Evolutionary conservation across 495 filamentous ascomycete species (phyloP).

Genomic region (Penicillium malachiteum): DNA sequence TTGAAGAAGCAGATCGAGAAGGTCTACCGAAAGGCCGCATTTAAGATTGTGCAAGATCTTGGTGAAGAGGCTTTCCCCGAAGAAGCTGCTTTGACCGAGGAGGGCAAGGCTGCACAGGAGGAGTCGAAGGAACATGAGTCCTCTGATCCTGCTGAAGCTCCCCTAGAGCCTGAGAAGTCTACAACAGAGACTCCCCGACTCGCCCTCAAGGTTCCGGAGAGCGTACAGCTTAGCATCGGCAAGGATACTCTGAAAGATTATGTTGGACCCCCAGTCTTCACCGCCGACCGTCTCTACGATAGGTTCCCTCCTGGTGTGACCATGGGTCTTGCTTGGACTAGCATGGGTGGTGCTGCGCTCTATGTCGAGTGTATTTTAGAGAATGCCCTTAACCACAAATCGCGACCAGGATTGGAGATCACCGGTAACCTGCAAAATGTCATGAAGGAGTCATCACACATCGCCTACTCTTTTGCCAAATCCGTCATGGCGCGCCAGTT

Average conservation of each 20-base stretch:
- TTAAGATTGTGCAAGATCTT: slow-evolving; percentile 95
- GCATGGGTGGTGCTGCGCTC: slow-evolving; percentile 91
- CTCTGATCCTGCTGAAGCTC: slow-evolving; percentile 56
- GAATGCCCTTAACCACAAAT: slow-evolving; percentile 65
- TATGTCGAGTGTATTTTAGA: slow-evolving; percentile 98
- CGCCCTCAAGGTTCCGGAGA: slow-evolving; percentile 81
- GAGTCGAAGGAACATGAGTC: slow-evolving; percentile 64
- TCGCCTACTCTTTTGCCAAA: slow-evolving; percentile 96
- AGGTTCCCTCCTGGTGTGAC: slow-evolving; percentile 93
- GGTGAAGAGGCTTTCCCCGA: slow-evolving; percentile 85
- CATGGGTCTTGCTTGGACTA: slow-evolving; percentile 99
- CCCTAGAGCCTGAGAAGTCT: slow-evolving; percentile 61
- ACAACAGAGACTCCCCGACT: slow-evolving; percentile 75
- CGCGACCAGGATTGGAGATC: slow-evolving; percentile 75
- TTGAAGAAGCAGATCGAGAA: slow-evolving; percentile 99
- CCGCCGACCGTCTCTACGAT: slow-evolving; percentile 92
- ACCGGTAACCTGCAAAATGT: slow-evolving; percentile 95
- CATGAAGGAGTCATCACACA: slow-evolving; percentile 94
- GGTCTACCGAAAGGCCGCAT: slow-evolving; percentile 93
- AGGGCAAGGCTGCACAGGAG: slow-evolving; percentile 79
- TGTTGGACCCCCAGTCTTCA: slow-evolving; percentile 94
- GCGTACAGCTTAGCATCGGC: slow-evolving; percentile 81
- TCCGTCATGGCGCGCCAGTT: slow-evolving; percentile 79
- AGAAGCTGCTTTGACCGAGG: slow-evolving; percentile 78
- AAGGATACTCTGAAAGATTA: slow-evolving; percentile 96